A percentile compares a stretch with the other conserved stretches of the same genome.
phyloP scores from a whole-genome alignment of 345 rosid genomes.

The Citrus cavaleriei region DNA sequence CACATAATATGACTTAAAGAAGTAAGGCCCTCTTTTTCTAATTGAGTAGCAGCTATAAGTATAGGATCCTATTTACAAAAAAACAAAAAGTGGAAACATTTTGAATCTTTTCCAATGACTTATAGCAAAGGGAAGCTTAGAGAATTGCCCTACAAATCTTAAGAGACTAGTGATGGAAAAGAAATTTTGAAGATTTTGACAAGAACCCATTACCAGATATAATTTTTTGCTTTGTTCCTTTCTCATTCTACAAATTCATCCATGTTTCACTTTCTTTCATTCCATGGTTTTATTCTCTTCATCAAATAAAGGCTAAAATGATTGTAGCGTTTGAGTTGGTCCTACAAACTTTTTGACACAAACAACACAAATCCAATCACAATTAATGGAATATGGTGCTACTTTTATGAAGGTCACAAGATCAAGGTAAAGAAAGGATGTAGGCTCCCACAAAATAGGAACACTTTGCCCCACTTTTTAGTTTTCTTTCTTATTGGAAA shows the following conservation, averaged over 20 bases:
- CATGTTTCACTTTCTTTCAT: conserved; percentile 19
- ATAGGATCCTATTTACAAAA: conserved; percentile 18
- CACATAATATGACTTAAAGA: conserved; percentile 28
- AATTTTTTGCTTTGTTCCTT: conserved; percentile 15
- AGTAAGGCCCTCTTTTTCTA: conserved; percentile 18
- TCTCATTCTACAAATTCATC: conserved; percentile 15
- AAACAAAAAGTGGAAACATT: conserved; percentile 37
- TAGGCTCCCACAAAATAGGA: conserved; percentile 31
- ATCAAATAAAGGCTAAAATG: conserved; percentile 27
- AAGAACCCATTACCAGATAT: conserved; percentile 29
- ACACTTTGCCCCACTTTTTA: conserved; percentile 7
- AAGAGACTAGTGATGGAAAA: conserved; percentile 17
- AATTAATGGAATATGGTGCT: conserved; percentile 28
- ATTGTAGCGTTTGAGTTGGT: conserved; percentile 11
- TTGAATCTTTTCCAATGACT: conserved; percentile 50
- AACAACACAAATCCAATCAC: conserved; percentile 23
- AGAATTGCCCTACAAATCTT: conserved; percentile 34
- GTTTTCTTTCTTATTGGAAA: conserved; percentile 6
- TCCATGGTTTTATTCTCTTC: conserved; percentile 30
- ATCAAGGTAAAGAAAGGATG: conserved; percentile 25
- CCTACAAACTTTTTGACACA: conserved; percentile 25
- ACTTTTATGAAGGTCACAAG: conserved; percentile 27
- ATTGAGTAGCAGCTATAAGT: conserved; percentile 9
- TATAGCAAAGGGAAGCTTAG: conserved; percentile 31
- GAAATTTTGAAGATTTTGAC: conserved; percentile 35